phyloP scores from a whole-genome alignment of 192 early-diverging fungal species.

The Gaertneriomyces semiglobifer region DNA sequence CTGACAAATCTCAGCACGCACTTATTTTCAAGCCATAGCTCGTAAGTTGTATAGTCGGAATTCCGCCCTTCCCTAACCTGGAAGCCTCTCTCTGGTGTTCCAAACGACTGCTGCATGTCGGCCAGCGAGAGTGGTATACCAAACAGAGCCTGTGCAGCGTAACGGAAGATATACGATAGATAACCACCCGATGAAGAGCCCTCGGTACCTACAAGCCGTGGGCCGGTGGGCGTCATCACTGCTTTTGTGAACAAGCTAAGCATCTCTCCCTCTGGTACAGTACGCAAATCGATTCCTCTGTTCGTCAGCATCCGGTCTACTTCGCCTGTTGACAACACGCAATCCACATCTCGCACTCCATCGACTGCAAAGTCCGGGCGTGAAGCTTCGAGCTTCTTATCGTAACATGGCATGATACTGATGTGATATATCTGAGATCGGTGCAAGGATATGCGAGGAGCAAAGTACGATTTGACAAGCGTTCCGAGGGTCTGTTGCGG shows the following conservation, averaged over 20 bases:
- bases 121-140: constrained; percentile 57
- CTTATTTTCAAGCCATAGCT: constrained; percentile 33
- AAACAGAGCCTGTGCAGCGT: constrained; percentile 78
- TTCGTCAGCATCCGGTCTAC: constrained; percentile 83
- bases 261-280: constrained; percentile 51
- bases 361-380: constrained; percentile 85
- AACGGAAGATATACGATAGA: constrained; percentile 79
- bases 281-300: constrained; percentile 40
- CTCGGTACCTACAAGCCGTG: constrained; percentile 54
- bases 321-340: constrained; percentile 92
- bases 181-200: constrained; percentile 91
- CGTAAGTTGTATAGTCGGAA: constrained; percentile 72
- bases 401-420: constrained; percentile 96
- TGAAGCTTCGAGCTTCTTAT: constrained; percentile 98
- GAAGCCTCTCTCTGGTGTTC: constrained; percentile 37
- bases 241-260: constrained; percentile 41
- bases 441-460: constrained; percentile 52
- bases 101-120: constrained; percentile 45
- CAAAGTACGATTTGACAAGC: constrained; percentile 82
- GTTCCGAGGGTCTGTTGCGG: constrained; percentile 97
- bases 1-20: constrained; percentile 75
- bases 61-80: constrained; percentile 73
- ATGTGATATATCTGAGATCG: constrained; percentile 89
- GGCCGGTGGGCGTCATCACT: constrained; percentile 11
- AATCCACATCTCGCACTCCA: constrained; percentile 89